Base-by-base conservation (phyloP, 306 rosid species). In the Citrullus amarus region DNA sequence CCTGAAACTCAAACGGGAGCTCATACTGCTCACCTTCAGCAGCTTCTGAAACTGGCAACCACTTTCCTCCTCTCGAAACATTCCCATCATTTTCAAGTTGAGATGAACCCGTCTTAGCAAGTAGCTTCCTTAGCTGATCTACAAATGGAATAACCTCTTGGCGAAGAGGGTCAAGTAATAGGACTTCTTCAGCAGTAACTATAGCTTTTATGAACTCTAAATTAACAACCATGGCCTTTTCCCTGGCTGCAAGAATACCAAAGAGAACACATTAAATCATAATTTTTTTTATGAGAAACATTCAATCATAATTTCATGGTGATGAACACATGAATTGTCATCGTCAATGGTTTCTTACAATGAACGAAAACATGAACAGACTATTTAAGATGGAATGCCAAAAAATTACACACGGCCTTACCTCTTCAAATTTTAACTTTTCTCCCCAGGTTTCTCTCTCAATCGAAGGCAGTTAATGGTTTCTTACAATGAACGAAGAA, bases 191-290 rank as follows among this genome's bases (percentile, higher is more conserved):
- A 2, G 99, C 99, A 3, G 97, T 96, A 54, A 96, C 96, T 85
- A 96, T 91, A 38, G 87, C 92, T 81, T 86, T 88, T 50, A 92
- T 88, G 81, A 89, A 95, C 88, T 92, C 99, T 80, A 95, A 86
- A 89, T 92, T 92, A 65, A 92, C 97, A 44, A 92, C 97, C 97
- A 95, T 95, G n/a, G 99, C 99, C 88, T 91, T 95, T 84, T 95
- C 99, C 85, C 99, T 82, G 2, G 87, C 89, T 85, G 87, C 86
- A 86, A 80, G 55, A 48, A 65, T 32, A 56, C 60, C 28, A 25
- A 28, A 63, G 51, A 80, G 44, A 69, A 72, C 28, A 25, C 28
- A 25, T 25, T 25, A 25, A 25, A 25, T 25, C 28, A 25, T 25
- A 25, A 25, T 0, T 25, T 25, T 25, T 25, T 25, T 25, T 25